Evolutionary conservation across 106 monocot species (phyloP).

Genomic region (Dendrobium huoshanense): DNA sequence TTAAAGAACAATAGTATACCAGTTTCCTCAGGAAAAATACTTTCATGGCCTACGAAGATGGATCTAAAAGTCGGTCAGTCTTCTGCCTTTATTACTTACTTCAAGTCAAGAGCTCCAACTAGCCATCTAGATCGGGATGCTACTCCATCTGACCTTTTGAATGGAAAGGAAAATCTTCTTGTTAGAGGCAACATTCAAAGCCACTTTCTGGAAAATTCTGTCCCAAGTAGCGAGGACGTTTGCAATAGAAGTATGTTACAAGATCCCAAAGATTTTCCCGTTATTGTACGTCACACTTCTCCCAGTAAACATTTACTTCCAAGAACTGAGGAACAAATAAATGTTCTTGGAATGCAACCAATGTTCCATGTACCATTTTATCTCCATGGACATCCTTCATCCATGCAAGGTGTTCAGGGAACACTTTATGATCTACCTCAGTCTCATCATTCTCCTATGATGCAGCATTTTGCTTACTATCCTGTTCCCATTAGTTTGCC

Average conservation of each 20-base stretch:
- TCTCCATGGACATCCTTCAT: slow-evolving; percentile 24
- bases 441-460: slow-evolving; percentile 27
- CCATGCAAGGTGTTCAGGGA: slow-evolving; percentile 28
- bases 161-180: slow-evolving; percentile 13
- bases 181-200: slow-evolving; percentile 3
- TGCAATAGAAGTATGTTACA: slow-evolving; percentile 4
- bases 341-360: slow-evolving; percentile 22
- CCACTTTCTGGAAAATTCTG: slow-evolving; percentile 13
- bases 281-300: slow-evolving; percentile 13
- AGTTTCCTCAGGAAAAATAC: slow-evolving; percentile 25
- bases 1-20: slow-evolving; percentile 1
- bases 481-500: slow-evolving; percentile 26
- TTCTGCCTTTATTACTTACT: slow-evolving; percentile 65
- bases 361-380: slow-evolving; percentile 36
- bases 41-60: slow-evolving; percentile 50
- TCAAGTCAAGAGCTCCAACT: slow-evolving; percentile 35
- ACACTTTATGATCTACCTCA: slow-evolving; percentile 19
- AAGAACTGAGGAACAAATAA: slow-evolving; percentile 20
- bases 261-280: slow-evolving; percentile 17
- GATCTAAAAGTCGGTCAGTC: slow-evolving; percentile 47
- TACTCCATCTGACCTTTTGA: slow-evolving; percentile 9
- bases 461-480: slow-evolving; percentile 40
- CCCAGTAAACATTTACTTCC: slow-evolving; percentile 16
- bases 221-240: slow-evolving; percentile 17
- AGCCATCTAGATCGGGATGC: slow-evolving; percentile 11